Percentiles rank a stretch among this genome's conserved stretches.
Evolutionary conservation across 768 basidiomycete genomes (phyloP).

Genomic region (Termitomyces sp.): DNA sequence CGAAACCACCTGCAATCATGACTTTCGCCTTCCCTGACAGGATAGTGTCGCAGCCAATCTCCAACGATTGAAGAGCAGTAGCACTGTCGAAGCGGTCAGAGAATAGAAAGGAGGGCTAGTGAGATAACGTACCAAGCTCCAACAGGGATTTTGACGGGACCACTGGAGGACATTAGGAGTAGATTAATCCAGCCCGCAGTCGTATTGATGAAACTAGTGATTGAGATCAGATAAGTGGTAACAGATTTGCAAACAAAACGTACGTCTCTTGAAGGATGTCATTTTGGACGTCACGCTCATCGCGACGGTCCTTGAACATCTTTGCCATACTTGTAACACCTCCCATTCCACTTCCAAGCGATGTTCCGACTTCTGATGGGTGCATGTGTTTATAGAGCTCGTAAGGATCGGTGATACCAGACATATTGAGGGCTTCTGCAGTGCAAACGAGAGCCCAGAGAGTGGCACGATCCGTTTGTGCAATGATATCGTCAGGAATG

Average conservation of each 20-base stretch:
- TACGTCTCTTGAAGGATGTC: slow-evolving; percentile 98
- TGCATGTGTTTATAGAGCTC: slow-evolving; percentile 97
- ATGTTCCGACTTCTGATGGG: slow-evolving; percentile 93
- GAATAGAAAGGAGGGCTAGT: slow-evolving; percentile 5
- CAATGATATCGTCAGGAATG: slow-evolving; percentile 93
- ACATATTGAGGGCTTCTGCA: slow-evolving; percentile 93
- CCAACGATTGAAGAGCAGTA: slow-evolving; percentile 95
- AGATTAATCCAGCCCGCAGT: slow-evolving; percentile 98
- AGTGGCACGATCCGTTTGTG: slow-evolving; percentile 89
- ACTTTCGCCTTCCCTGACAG: slow-evolving; percentile 96
- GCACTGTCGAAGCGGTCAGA: slow-evolving; percentile 48
- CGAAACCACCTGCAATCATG: slow-evolving; percentile 99
- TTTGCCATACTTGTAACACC: slow-evolving; percentile 85
- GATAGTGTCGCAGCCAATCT: slow-evolving; percentile 97
- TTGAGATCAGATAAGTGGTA: slow-evolving; percentile 3
- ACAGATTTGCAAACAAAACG: slow-evolving; percentile 27
- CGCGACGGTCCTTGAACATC: slow-evolving; percentile 99
- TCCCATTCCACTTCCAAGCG: slow-evolving; percentile 97
- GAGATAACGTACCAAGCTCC: slow-evolving; percentile 79
- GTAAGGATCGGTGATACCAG: slow-evolving; percentile 97
- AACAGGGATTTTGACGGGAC: slow-evolving; percentile 98
- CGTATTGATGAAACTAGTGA: slow-evolving; percentile 91
- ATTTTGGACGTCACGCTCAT: slow-evolving; percentile 97
- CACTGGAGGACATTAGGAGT: slow-evolving; percentile 90
- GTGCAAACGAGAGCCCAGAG: slow-evolving; percentile 95